Percentiles rank a stretch among this genome's conserved stretches.
These are phyloP conservation scores for Melampsora larici-populina DNA, from an alignment of 1,284 basidiomycete species.

Conservation along the genomic window DNA sequence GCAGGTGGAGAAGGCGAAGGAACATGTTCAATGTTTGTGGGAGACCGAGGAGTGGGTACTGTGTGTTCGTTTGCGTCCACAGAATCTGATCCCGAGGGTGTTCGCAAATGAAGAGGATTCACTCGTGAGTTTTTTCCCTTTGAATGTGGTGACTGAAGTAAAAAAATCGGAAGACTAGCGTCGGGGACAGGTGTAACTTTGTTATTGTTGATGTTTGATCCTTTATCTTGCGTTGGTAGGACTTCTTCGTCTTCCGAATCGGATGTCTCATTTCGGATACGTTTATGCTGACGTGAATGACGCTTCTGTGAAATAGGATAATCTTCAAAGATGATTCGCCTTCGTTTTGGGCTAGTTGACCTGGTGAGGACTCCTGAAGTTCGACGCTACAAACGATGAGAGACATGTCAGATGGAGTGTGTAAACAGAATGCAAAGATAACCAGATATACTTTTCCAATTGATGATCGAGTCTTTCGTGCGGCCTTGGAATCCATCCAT, in stretches of 20 bases:
- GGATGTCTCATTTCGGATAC: background rate
- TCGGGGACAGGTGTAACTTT: too few relatives aligned
- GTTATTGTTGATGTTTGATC: too few relatives aligned
- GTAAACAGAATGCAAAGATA: background rate
- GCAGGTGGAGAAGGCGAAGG: too few relatives aligned
- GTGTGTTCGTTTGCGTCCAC: too few relatives aligned
- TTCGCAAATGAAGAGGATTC: background rate
- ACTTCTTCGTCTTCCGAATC: background rate
- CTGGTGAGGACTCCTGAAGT: background rate
- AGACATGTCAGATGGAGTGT: background rate
- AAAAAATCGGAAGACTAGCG: too few relatives aligned
- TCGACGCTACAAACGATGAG: background rate
- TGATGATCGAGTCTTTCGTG: conserved; percentile 5
- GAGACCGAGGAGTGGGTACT: too few relatives aligned
- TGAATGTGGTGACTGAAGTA: background rate
- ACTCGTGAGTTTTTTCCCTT: background rate
- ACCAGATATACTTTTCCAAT: background rate
- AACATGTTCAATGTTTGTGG: too few relatives aligned
- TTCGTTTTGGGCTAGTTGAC: background rate
- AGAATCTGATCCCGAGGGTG: background rate
- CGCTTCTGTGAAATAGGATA: background rate
- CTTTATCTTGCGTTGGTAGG: too few relatives aligned
- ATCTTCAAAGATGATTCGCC: background rate
- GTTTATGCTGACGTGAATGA: background rate
- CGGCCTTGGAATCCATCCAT: conserved; percentile 18